Evolutionary conservation across 352 stramenopile genomes (phyloP).

Genomic region (Phytopythium ostracodes): DNA sequence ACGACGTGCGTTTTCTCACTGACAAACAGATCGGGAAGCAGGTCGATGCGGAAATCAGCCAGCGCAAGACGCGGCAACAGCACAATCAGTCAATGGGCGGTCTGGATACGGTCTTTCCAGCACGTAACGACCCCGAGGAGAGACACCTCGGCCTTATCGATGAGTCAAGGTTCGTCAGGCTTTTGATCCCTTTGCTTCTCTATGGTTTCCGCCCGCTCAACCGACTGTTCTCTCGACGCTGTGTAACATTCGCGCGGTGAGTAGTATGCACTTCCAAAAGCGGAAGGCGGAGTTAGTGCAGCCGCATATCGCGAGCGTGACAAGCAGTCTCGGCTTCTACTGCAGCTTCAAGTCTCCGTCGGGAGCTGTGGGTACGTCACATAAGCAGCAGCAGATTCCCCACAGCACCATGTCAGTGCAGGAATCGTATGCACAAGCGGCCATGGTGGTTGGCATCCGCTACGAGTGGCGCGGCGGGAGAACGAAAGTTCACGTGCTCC

Average conservation of each 20-base stretch:
- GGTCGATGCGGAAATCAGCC: constrained; percentile 49
- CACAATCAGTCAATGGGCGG: background rate
- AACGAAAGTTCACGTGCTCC: constrained; percentile 51
- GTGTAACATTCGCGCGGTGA: background rate
- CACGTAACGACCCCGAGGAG: background rate
- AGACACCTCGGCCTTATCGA: constrained; percentile 11
- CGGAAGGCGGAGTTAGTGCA: constrained; percentile 48
- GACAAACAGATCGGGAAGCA: constrained; percentile 41
- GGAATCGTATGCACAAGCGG: constrained; percentile 26
- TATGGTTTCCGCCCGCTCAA: too few relatives aligned
- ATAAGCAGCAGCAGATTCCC: background rate
- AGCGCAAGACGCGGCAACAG: constrained; percentile 10
- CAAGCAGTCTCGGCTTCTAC: constrained; percentile 42
- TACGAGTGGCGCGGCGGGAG: constrained; percentile 69
- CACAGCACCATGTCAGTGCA: background rate
- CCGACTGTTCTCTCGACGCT: background rate
- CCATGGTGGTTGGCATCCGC: constrained; percentile 45
- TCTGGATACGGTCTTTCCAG: background rate
- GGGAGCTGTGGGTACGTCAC: background rate
- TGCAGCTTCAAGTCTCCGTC: constrained; percentile 53
- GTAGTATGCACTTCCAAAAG: constrained; percentile 44
- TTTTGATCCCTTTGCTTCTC: too few relatives aligned
- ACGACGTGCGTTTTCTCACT: background rate
- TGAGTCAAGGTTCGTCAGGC: constrained; percentile 27
- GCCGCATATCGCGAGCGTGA: constrained; percentile 29